Conservation (phyloP, 2,329 filamentous ascomycete genomes). For the Coniella vitis region DNA sequence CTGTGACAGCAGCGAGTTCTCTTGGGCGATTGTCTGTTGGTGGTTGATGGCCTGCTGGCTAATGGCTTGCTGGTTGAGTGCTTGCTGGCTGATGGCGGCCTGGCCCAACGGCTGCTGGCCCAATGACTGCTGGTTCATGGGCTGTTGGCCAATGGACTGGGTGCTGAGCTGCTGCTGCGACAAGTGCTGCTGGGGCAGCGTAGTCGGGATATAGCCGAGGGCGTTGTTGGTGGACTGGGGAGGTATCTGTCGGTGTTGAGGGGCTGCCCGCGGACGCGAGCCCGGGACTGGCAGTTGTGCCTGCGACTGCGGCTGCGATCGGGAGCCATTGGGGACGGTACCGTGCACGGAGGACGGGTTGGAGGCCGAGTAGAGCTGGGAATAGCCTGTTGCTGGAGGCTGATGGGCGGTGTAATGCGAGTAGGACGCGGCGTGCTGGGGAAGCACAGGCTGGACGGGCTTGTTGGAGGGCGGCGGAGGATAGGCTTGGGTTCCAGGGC, state of each 20-base stretch:
- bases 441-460: slow-evolving; percentile 44
- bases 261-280: slow-evolving; percentile 34
- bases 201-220: slow-evolving; percentile 27
- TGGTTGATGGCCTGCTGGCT: slow-evolving; percentile 22
- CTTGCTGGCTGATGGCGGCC: slow-evolving; percentile 28
- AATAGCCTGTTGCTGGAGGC: slow-evolving; percentile 38
- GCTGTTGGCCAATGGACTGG: not conserved
- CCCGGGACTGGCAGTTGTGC: slow-evolving; percentile 41
- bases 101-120: slow-evolving; percentile 19
- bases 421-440: slow-evolving; percentile 49
- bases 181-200: slow-evolving; percentile 24
- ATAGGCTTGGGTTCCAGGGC: slow-evolving; percentile 35
- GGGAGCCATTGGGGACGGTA: slow-evolving; percentile 39
- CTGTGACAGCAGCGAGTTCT: slow-evolving; percentile 35
- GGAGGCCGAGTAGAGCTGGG: slow-evolving; percentile 45
- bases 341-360: slow-evolving; percentile 40
- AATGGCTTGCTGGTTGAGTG: slow-evolving; percentile 24
- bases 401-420: slow-evolving; percentile 49
- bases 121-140: slow-evolving; percentile 18
- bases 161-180: slow-evolving; percentile 22
- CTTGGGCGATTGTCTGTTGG: slow-evolving; percentile 33
- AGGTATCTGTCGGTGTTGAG: slow-evolving; percentile 38
- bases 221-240: slow-evolving; percentile 29
- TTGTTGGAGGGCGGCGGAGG: slow-evolving; percentile 44
- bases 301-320: slow-evolving; percentile 36